phyloP scores from a whole-genome alignment of 2,329 filamentous ascomycete species.

The Fusarium irregulare region DNA sequence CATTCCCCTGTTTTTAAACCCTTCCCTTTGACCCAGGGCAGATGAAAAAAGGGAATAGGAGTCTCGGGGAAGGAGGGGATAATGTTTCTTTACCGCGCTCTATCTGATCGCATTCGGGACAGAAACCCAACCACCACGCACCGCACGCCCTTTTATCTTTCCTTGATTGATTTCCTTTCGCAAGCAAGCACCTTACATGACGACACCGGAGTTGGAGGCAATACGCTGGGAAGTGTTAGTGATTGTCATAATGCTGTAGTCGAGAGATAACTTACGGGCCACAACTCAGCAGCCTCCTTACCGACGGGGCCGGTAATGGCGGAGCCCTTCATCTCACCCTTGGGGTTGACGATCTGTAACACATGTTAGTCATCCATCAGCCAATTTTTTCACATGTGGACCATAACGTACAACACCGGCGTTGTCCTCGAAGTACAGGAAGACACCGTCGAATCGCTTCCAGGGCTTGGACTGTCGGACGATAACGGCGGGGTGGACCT shows the following conservation, averaged over 20 bases:
- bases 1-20: conserved; percentile 40
- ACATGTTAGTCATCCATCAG: conserved; percentile 51
- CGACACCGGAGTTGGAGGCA: conserved; percentile 99
- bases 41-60: conserved; percentile 18
- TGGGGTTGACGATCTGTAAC: conserved; percentile 95
- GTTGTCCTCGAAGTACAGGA: conserved; percentile 99
- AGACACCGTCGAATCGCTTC: conserved; percentile 98
- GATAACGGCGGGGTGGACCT: conserved; percentile 99
- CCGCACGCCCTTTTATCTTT: conserved; percentile 47
- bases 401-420: conserved; percentile 87
- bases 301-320: conserved; percentile 99
- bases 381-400: too few relatives aligned
- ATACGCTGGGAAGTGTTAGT: conserved; percentile 78
- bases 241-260: too few relatives aligned
- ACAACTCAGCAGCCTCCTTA: conserved; percentile 99
- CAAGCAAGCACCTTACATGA: conserved; percentile 81
- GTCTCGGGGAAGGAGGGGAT: conserved; percentile 39
- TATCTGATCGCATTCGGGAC: conserved; percentile 51
- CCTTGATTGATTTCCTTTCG: conserved; percentile 38
- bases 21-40: conserved; percentile 30
- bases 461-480: conserved; percentile 99
- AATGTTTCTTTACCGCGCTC: conserved; percentile 45
- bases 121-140: conserved; percentile 44
- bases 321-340: conserved; percentile 99
- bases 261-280: conserved; percentile 78